phyloP scores from a whole-genome alignment of 2,329 filamentous ascomycete species.

The Myriosclerotinia scirpicola region DNA sequence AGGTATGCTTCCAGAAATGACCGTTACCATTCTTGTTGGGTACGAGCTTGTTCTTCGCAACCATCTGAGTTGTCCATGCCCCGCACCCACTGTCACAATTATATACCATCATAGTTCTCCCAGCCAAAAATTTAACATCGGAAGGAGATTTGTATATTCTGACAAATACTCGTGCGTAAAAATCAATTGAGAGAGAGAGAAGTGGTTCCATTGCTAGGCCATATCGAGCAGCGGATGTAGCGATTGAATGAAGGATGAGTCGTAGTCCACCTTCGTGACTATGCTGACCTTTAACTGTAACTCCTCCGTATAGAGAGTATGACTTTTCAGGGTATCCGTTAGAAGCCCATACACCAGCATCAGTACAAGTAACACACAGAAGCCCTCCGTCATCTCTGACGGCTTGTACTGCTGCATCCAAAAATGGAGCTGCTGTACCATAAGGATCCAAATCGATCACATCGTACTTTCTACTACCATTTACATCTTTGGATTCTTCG shows the following conservation, averaged over 20 bases:
- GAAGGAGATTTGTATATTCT: conserved; percentile 75
- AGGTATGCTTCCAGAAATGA: conserved; percentile 74
- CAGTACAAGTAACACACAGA: conserved; percentile 93
- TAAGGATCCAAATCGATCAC: conserved; percentile 97
- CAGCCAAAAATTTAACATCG: conserved; percentile 85
- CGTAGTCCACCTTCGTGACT: conserved; percentile 89
- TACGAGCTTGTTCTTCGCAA: conserved; percentile 67
- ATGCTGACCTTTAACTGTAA: conserved; percentile 79
- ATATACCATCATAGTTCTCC: conserved; percentile 91
- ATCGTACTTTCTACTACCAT: conserved; percentile 67
- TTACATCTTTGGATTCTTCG: conserved; percentile 41
- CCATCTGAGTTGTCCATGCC: conserved; percentile 80
- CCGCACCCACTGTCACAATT: conserved; percentile 89
- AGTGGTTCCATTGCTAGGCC: conserved; percentile 87
- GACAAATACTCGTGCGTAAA: conserved; percentile 89
- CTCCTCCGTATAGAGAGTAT: conserved; percentile 88
- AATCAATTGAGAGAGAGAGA: conserved; percentile 92
- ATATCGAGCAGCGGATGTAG: conserved; percentile 77
- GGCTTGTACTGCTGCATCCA: conserved; percentile 86
- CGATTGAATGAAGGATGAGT: conserved; percentile 79
- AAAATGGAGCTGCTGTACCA: conserved; percentile 86
- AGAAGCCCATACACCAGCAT: conserved; percentile 92
- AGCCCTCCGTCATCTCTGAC: conserved; percentile 82
- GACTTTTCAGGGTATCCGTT: conserved; percentile 93
- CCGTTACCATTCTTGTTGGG: conserved; percentile 69